These are phyloP conservation scores for Colletotrichum tabaci DNA, from an alignment of 2,329 filamentous ascomycete species.

Conservation along the genomic window DNA sequence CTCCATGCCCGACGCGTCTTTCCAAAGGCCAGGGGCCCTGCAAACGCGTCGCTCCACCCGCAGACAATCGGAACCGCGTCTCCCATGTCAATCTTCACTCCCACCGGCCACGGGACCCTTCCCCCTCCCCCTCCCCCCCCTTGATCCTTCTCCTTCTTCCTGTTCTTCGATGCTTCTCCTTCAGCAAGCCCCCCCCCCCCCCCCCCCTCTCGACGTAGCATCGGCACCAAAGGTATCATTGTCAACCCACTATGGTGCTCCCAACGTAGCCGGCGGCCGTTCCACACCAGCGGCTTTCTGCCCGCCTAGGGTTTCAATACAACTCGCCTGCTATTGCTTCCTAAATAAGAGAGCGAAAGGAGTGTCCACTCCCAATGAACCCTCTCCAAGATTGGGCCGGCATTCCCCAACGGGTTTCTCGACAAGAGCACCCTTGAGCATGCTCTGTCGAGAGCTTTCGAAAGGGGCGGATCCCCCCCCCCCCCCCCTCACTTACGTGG, in stretches of 20 bases:
- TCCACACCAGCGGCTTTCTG: conserved; percentile 24
- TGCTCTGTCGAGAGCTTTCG: neutral
- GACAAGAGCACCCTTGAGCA: conserved; percentile 8
- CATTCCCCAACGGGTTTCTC: neutral
- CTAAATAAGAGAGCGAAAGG: neutral
- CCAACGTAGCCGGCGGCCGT: conserved; percentile 6
- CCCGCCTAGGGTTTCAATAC: conserved; percentile 33
- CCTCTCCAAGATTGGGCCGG: conserved; percentile 15
- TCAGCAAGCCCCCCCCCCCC: conserved; percentile 2
- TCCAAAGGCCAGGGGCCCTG: neutral
- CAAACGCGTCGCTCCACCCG: conserved; percentile 35
- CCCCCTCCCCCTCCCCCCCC: neutral
- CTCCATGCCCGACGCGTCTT: conserved; percentile 20
- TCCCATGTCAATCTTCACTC: conserved; percentile 16
- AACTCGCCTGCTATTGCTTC: conserved; percentile 7
- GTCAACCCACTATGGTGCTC: conserved; percentile 9
- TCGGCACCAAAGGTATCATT: conserved; percentile 10
- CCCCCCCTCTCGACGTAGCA: conserved; percentile 16
- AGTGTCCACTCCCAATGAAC: conserved; percentile 17
- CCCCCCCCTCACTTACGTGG: conserved; percentile 25
- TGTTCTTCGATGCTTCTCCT: conserved; percentile 1
- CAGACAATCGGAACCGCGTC: conserved; percentile 25
- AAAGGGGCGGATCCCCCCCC: neutral
- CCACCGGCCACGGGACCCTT: conserved; percentile 28
- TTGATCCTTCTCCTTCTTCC: neutral